Evolutionary conservation across 495 filamentous ascomycete genomes (phyloP).

Genomic region (Penicillium desertorum): DNA sequence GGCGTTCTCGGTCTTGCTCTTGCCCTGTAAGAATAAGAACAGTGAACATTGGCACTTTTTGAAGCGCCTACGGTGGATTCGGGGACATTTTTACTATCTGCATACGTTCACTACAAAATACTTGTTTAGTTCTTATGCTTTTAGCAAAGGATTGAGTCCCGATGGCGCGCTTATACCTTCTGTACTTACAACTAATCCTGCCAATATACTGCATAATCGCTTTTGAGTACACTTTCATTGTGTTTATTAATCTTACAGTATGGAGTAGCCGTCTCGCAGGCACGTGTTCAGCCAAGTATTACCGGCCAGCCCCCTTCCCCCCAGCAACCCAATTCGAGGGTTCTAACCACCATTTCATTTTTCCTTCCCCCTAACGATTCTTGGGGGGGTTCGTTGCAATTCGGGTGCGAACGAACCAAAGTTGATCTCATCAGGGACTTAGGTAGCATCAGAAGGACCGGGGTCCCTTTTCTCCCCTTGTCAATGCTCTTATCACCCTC

Average conservation of each 20-base stretch:
- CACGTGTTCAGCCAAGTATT: neutral
- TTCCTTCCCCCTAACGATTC: too few species aligned
- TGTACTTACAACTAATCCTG: neutral
- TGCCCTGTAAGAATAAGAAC: conserved; percentile 21
- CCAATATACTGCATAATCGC: neutral
- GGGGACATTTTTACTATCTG: neutral
- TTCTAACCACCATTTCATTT: too few species aligned
- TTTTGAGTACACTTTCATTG: neutral
- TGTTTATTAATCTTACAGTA: neutral
- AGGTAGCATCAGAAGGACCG: too few species aligned
- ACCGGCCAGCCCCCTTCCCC: neutral
- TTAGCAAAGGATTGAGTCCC: neutral
- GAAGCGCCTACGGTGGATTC: neutral
- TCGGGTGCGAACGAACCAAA: too few species aligned
- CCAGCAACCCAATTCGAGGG: too few species aligned
- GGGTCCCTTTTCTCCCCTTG: too few species aligned
- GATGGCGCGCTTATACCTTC: neutral
- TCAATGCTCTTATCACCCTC: too few species aligned
- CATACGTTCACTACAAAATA: neutral
- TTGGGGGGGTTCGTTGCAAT: too few species aligned
- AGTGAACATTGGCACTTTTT: neutral
- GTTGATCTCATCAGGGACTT: too few species aligned
- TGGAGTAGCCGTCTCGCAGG: neutral
- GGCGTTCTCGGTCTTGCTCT: conserved; percentile 31
- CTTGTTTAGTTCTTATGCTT: neutral